A percentile compares a stretch with the other conserved stretches of the same genome.
phyloP scores from a whole-genome alignment of 768 basidiomycete species.

The Gelatoporia subvermispora region DNA sequence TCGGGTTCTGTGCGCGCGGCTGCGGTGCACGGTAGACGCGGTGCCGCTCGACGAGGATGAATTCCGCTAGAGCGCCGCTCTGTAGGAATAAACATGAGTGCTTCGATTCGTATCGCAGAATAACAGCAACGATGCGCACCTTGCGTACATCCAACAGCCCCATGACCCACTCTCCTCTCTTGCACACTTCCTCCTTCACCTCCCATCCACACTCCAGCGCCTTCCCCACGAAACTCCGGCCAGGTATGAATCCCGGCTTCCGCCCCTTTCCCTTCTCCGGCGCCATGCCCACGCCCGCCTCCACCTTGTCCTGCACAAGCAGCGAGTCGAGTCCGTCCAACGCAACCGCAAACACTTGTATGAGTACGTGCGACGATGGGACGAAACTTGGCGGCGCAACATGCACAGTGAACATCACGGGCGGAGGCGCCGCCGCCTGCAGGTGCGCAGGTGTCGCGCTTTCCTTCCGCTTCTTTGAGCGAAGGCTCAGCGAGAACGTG shows the following conservation, averaged over 20 bases:
- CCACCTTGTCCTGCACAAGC: constrained; percentile 48
- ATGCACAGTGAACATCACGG: constrained; percentile 28
- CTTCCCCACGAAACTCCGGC: constrained; percentile 81
- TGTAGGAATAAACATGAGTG: constrained; percentile 25
- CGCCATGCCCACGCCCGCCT: constrained; percentile 15
- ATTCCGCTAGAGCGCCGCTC: constrained; percentile 88
- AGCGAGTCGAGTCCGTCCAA: constrained; percentile 71
- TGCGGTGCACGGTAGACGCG: constrained; percentile 70
- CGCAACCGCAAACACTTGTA: constrained; percentile 89
- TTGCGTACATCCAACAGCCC: constrained; percentile 76
- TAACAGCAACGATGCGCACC: constrained; percentile 42
- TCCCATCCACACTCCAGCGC: constrained; percentile 82
- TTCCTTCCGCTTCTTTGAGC: constrained; percentile 12
- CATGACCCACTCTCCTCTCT: constrained; percentile 83
- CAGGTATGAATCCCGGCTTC: constrained; percentile 70
- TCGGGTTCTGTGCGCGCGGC: constrained; percentile 26
- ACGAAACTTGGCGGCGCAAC: constrained; percentile 69
- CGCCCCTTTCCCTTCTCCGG: constrained; percentile 25
- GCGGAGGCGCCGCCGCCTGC: constrained; percentile 17
- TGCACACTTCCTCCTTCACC: constrained; percentile 51
- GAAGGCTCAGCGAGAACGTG: constrained; percentile 14
- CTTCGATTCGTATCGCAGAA: background rate
- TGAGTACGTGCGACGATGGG: constrained; percentile 61
- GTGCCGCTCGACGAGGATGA: constrained; percentile 77
- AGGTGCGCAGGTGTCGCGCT: constrained; percentile 21